phyloP scores from a whole-genome alignment of 1,284 basidiomycete genomes.

The Irpex sp. region DNA sequence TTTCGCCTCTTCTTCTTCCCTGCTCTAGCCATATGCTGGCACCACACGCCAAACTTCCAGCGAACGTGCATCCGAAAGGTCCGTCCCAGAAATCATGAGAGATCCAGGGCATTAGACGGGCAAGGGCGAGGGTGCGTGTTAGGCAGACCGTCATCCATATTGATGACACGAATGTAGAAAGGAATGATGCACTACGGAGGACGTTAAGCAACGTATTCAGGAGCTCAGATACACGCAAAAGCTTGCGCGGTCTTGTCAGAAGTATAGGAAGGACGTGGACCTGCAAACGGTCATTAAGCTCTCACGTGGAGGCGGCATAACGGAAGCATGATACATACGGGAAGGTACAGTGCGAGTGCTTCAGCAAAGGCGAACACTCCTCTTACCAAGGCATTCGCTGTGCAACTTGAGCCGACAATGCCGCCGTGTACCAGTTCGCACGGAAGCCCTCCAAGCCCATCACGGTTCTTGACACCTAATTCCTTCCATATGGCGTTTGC shows the following conservation, averaged over 20 bases:
- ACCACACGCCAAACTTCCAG: conserved; percentile 70
- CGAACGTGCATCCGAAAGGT: conserved; percentile 61
- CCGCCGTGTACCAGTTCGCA: conserved; percentile 69
- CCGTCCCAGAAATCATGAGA: conserved; percentile 78
- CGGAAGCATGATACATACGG: conserved; percentile 38
- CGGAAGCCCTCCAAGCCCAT: conserved; percentile 62
- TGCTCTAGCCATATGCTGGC: conserved; percentile 75
- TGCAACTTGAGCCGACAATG: conserved; percentile 52
- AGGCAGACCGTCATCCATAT: conserved; percentile 69
- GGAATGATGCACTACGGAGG: conserved; percentile 64
- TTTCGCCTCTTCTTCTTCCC: conserved; percentile 65
- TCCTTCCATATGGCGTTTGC: conserved; percentile 51
- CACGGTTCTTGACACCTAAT: conserved; percentile 47
- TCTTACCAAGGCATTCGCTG: conserved; percentile 51
- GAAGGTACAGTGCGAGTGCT: conserved; percentile 63
- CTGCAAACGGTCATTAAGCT: conserved; percentile 29
- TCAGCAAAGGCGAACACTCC: conserved; percentile 54
- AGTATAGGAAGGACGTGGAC: conserved; percentile 66
- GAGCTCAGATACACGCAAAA: conserved; percentile 41
- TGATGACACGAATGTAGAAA: conserved; percentile 66
- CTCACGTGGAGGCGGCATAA: not conserved
- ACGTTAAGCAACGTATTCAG: conserved; percentile 44
- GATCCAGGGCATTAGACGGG: conserved; percentile 57
- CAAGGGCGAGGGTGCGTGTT: conserved; percentile 59
- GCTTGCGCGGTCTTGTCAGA: conserved; percentile 49